phyloP scores from a whole-genome alignment of 2,329 filamentous ascomycete species.

The Sodiomyces alkalinus region DNA sequence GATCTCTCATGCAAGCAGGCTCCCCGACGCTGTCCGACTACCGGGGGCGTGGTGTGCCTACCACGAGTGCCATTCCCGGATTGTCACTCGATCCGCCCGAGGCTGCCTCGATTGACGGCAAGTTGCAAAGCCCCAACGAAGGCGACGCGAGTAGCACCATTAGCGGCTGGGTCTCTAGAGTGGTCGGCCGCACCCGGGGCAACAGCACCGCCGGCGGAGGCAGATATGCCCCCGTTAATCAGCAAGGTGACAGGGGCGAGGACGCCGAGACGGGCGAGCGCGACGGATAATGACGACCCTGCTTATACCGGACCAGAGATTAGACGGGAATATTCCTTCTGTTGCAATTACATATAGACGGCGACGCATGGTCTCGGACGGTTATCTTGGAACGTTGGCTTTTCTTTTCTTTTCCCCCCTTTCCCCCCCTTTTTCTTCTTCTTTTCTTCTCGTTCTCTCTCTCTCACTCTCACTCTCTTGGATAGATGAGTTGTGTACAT shows the following conservation, averaged over 20 bases:
- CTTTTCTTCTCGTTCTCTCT: too few species aligned
- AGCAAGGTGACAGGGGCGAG: slow-evolving; percentile 16
- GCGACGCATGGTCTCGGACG: too few species aligned
- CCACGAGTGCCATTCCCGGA: slow-evolving; percentile 59
- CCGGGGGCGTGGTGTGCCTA: slow-evolving; percentile 30
- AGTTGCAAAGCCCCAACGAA: slow-evolving; percentile 20
- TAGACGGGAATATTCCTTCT: slow-evolving; percentile 6
- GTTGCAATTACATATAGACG: slow-evolving; percentile 22
- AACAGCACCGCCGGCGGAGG: slow-evolving; percentile 18
- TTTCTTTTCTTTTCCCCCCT: too few species aligned
- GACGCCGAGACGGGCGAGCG: not conserved
- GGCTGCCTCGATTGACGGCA: slow-evolving; percentile 32
- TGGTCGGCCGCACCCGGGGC: slow-evolving; percentile 22
- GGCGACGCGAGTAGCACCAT: slow-evolving; percentile 24
- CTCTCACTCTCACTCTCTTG: too few species aligned
- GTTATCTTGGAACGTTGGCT: too few species aligned
- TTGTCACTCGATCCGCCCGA: slow-evolving; percentile 69
- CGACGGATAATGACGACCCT: too few species aligned
- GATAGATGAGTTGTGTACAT: too few species aligned
- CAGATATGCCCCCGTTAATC: slow-evolving; percentile 24
- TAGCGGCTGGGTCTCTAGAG: slow-evolving; percentile 32
- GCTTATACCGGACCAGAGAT: too few species aligned
- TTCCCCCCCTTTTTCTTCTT: too few species aligned
- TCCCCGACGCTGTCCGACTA: slow-evolving; percentile 73
- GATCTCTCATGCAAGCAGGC: slow-evolving; percentile 61